Evolutionary conservation across 164 flowering plant genomes (phyloP).

Genomic region (Sedum album): DNA sequence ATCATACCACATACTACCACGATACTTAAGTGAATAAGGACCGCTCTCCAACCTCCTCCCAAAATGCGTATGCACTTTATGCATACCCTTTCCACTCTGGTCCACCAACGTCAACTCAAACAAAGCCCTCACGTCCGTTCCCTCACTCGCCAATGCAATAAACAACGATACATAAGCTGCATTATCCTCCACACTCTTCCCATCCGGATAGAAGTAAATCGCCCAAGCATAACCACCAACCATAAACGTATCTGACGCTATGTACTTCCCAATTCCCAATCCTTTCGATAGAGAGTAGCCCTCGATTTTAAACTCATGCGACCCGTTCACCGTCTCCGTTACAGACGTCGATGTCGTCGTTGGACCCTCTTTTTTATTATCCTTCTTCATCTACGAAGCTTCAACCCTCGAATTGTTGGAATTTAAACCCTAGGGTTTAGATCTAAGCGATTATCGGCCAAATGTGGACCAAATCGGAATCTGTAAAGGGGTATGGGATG

Average conservation of each 20-base stretch:
- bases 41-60: not conserved
- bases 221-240: not conserved
- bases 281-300: not conserved
- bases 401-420: too few species aligned
- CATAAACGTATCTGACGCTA: not conserved
- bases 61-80: not conserved
- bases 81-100: not conserved
- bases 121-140: not conserved
- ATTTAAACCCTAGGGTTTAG: too few species aligned
- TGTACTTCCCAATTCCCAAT: not conserved
- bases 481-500: too few species aligned
- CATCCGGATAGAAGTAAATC: not conserved
- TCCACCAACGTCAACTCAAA: not conserved
- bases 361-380: too few species aligned
- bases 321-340: too few species aligned
- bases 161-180: not conserved
- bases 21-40: not conserved
- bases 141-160: not conserved
- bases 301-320: not conserved
- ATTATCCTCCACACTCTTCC: not conserved
- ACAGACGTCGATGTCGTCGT: too few species aligned
- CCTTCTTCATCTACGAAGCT: too few species aligned
- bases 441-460: too few species aligned
- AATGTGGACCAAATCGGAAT: too few species aligned
- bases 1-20: not conserved